A percentile compares a stretch with the other conserved stretches of the same genome.
phyloP scores from a whole-genome alignment of 1,284 basidiomycete genomes.

The Boletellus deceptivus region DNA sequence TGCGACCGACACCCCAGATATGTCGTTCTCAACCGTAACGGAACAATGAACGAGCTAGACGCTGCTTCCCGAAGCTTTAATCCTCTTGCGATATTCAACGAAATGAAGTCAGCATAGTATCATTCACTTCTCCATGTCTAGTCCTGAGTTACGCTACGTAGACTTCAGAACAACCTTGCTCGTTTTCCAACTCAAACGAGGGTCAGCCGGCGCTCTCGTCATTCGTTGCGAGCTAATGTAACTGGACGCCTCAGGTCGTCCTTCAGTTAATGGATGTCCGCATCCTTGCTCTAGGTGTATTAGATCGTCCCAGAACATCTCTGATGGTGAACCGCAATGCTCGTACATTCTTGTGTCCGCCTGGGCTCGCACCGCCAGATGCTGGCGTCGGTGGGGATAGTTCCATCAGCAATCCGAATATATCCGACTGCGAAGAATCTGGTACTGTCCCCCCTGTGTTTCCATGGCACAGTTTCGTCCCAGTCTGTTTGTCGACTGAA shows the following conservation, averaged over 20 bases:
- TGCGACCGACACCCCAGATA: constrained; percentile 46
- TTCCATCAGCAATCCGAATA: neutral
- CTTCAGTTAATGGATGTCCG: constrained; percentile 69
- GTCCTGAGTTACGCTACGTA: constrained; percentile 25
- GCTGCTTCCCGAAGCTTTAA: constrained; percentile 63
- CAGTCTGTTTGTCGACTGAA: neutral
- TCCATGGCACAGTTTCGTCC: neutral
- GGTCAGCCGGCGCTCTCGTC: constrained; percentile 37
- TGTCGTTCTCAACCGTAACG: constrained; percentile 69
- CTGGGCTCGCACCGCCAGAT: constrained; percentile 47
- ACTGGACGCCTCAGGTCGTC: constrained; percentile 46
- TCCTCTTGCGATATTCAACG: constrained; percentile 63
- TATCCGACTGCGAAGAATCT: neutral
- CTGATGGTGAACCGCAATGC: constrained; percentile 66
- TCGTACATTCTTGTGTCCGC: constrained; percentile 61
- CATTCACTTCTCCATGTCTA: neutral
- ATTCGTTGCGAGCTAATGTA: constrained; percentile 11
- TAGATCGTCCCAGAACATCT: constrained; percentile 53
- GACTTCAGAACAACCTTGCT: constrained; percentile 60
- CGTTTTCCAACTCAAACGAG: constrained; percentile 61
- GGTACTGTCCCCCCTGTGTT: constrained; percentile 6
- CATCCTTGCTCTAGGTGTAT: constrained; percentile 67
- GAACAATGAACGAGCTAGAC: constrained; percentile 68
- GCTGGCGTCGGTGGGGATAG: neutral
- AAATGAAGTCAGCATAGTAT: constrained; percentile 58